phyloP scores from a whole-genome alignment of 176 grass and related monocot species.

The Hsuehochloa calcarea region DNA sequence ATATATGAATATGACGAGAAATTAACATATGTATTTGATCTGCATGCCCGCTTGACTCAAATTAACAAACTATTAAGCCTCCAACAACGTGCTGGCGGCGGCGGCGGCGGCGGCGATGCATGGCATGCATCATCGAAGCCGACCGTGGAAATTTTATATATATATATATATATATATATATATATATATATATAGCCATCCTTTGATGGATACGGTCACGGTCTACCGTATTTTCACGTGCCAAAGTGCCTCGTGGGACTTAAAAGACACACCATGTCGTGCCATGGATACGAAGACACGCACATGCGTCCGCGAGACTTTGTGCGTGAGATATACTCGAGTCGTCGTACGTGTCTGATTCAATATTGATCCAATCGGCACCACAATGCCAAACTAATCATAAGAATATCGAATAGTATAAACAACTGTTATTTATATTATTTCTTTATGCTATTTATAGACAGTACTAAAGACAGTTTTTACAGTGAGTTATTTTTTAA shows the following conservation, averaged over 20 bases:
- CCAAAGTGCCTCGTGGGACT: not conserved
- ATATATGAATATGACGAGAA: not conserved
- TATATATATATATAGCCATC: not conserved
- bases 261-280: not conserved
- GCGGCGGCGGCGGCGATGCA: not conserved
- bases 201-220: not conserved
- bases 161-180: no score
- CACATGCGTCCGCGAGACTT: not conserved
- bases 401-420: no score
- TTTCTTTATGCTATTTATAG: no score
- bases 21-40: not conserved
- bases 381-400: no score
- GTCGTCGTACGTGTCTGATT: no score
- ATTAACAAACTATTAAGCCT: not conserved
- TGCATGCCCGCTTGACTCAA: not conserved
- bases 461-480: no score
- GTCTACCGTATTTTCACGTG: slow-evolving; percentile 24
- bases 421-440: no score
- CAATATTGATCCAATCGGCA: no score
- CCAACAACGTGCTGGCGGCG: not conserved
- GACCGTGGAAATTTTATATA: not conserved
- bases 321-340: not conserved
- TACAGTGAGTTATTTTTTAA: no score
- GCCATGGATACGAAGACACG: not conserved
- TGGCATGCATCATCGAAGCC: not conserved